A percentile compares a stretch with the other conserved stretches of the same genome.
Evolutionary conservation across 2,329 filamentous ascomycete genomes (phyloP).

Genomic region (Fusarium annulatum): DNA sequence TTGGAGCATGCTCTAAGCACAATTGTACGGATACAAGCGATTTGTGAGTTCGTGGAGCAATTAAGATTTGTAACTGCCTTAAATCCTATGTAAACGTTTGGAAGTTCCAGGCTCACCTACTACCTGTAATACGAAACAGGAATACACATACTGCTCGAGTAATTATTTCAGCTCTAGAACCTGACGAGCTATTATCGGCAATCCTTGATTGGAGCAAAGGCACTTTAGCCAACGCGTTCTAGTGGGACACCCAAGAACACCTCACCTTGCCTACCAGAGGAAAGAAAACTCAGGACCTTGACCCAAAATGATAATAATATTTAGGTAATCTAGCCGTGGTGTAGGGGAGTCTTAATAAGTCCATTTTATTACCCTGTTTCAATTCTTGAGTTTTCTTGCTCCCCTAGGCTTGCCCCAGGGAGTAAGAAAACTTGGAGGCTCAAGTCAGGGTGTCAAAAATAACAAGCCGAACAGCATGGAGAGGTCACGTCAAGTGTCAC

Average conservation of each 20-base stretch:
- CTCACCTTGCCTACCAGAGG: too few species aligned
- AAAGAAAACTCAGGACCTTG: too few species aligned
- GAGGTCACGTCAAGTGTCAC: background rate
- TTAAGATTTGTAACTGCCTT: background rate
- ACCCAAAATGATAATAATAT: too few species aligned
- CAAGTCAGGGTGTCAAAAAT: background rate
- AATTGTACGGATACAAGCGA: background rate
- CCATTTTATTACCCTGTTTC: background rate
- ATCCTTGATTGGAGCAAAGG: slow-evolving; percentile 19
- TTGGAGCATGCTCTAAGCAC: background rate
- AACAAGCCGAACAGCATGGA: background rate
- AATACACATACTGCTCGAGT: background rate
- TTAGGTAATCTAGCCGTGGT: too few species aligned
- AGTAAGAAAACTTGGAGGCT: background rate
- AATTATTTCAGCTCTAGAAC: background rate
- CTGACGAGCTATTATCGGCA: slow-evolving; percentile 12
- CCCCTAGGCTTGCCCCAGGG: background rate
- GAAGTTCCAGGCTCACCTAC: background rate
- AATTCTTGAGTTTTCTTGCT: background rate
- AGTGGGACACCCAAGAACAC: slow-evolving; percentile 1
- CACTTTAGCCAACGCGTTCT: slow-evolving; percentile 32
- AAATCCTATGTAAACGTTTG: background rate
- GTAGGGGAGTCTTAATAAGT: too few species aligned
- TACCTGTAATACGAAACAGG: background rate
- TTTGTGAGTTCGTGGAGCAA: background rate